phyloP scores from a whole-genome alignment of 2,329 filamentous ascomycete species.

The Botrytis cinerea region DNA sequence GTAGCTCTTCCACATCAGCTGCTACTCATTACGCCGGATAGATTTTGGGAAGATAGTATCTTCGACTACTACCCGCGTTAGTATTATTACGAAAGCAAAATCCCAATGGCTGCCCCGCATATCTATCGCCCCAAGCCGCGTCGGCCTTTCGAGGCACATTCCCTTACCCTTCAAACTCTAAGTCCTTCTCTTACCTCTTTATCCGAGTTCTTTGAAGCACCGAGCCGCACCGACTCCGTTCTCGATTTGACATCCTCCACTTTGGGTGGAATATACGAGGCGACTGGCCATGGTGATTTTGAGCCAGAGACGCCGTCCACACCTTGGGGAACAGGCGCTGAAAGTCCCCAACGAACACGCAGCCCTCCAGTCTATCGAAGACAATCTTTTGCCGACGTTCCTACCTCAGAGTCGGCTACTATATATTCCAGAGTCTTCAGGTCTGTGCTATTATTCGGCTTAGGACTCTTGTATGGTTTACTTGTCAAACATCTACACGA shows the following conservation, averaged over 20 bases:
- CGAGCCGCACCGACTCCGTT: conserved; percentile 71
- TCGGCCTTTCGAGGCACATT: conserved; percentile 64
- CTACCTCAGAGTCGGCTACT: conserved; percentile 39
- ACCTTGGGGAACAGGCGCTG: conserved; percentile 77
- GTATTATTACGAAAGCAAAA: background rate
- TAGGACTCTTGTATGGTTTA: conserved; percentile 81
- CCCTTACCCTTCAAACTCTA: conserved; percentile 49
- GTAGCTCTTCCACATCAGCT: background rate
- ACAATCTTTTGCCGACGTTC: conserved; percentile 33
- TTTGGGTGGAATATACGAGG: conserved; percentile 86
- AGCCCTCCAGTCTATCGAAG: conserved; percentile 22
- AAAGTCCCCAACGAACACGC: conserved; percentile 57
- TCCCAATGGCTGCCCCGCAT: conserved; percentile 32
- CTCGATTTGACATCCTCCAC: conserved; percentile 88
- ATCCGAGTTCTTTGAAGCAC: conserved; percentile 62
- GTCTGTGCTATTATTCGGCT: conserved; percentile 67
- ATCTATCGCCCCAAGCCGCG: conserved; percentile 71
- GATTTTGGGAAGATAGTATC: background rate
- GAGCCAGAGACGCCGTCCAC: conserved; percentile 59
- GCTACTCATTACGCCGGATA: background rate
- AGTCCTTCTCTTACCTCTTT: conserved; percentile 56
- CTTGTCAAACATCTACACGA: conserved; percentile 80
- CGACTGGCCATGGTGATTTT: conserved; percentile 57
- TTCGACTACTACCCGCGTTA: background rate
- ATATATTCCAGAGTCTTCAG: conserved; percentile 55